Evolutionary conservation across 768 basidiomycete genomes (phyloP), one percentile per base, ranked within the genome.

Genomic region (Coprinopsis sp.): DNA sequence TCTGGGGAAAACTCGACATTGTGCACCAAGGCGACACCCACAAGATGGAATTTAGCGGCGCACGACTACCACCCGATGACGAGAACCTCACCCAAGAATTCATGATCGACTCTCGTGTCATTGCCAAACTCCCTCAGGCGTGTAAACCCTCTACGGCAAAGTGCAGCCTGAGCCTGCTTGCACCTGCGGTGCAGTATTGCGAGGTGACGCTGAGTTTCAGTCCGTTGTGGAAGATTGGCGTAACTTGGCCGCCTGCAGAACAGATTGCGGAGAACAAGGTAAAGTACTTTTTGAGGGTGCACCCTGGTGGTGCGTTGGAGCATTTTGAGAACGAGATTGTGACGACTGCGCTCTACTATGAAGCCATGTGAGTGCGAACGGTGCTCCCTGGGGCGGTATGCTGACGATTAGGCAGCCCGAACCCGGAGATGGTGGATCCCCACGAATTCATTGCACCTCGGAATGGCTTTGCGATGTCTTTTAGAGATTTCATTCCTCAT

Each of bases 1-100:
- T 91, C 66, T 91, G 86, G 87, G 90, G 90, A 3, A 91, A 91
- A 59, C 78, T 92, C 44, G 81, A 80, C 54, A 87, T 92, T 41
- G 77, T 90, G 11, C 90, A 92, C 58, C 69, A 78, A 1, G 86
- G 81, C 25, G 85, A 87, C 55, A 81, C 67, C 14, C 90, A 92
- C 64, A 74, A 74, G 46, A 77, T 92, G 76, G 90, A 91, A 55
- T 92, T 92, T 61, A 81, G 66, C 42, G 90, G 90, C 21, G 89
- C 90, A 21, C 80, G 84, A 24, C 71, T 91, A 51, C 72, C 73
- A 38, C 75, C 77, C 39, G 73, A 74, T 44, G 76, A 81, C 34
- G 80, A 84, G 41, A 22, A 43, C 18, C 75, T 80, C 54, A 71
- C 81, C 3, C 76, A 79, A 3, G 85, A 87, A 27, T 72, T 87